Evolutionary conservation across 2,329 filamentous ascomycete species (phyloP).

Genomic region (Fusarium neocosmosporiellum): DNA sequence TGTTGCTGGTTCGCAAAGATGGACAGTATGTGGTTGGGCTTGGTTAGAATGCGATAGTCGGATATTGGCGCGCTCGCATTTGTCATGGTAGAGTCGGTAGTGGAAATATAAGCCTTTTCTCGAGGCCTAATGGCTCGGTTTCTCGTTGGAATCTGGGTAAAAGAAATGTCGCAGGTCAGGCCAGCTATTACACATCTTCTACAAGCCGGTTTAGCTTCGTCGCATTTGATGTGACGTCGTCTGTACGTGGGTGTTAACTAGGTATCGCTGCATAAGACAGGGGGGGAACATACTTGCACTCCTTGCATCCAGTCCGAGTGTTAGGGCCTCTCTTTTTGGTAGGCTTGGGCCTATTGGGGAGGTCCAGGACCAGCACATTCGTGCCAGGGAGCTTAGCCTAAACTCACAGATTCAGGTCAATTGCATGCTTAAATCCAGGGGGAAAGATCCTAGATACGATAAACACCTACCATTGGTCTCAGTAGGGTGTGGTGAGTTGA

Average conservation of each 20-base stretch:
- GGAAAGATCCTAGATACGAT: neutral
- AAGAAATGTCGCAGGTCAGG: conserved; percentile 23
- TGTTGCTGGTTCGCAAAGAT: conserved; percentile 37
- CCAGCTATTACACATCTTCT: conserved; percentile 24
- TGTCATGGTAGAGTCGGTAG: neutral
- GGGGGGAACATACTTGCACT: conserved; percentile 35
- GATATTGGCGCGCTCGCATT: neutral
- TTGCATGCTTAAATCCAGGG: neutral
- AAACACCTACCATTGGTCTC: neutral
- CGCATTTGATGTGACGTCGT: conserved; percentile 41
- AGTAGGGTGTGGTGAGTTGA: neutral
- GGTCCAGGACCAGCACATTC: conserved; percentile 22
- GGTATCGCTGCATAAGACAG: neutral
- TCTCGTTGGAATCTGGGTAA: conserved; percentile 6
- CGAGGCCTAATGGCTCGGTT: neutral
- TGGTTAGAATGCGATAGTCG: conserved; percentile 27
- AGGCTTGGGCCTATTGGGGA: conserved; percentile 10
- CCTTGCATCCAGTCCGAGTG: conserved; percentile 34
- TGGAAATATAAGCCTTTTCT: neutral
- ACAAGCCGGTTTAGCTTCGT: conserved; percentile 36
- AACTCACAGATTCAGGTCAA: neutral
- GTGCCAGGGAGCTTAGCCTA: conserved; percentile 23
- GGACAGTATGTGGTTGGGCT: conserved; percentile 25
- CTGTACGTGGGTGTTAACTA: conserved; percentile 14
- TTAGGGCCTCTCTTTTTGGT: conserved; percentile 32